Conservation (phyloP, 345 rosid genomes). For the Aquilaria sinensis region DNA sequence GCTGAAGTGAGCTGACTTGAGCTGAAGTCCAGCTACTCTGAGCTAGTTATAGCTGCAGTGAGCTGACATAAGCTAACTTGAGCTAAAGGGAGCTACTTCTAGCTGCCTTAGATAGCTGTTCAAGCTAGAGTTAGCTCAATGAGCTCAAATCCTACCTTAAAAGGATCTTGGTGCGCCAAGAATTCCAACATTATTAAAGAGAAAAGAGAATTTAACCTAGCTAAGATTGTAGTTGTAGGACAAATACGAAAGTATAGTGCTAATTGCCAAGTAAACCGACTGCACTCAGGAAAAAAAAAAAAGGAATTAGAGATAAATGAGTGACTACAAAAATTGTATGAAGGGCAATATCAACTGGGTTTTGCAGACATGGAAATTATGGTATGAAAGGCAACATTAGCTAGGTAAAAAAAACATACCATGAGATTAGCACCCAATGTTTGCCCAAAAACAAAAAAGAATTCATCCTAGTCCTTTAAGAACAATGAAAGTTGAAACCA, state of each 20-base stretch:
- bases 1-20: too few relatives aligned
- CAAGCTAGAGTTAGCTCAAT: too few relatives aligned
- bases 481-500: constrained; percentile 45
- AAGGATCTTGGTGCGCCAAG: too few relatives aligned
- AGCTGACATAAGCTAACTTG: too few relatives aligned
- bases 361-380: too few relatives aligned
- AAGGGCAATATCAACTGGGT: neutral
- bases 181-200: too few relatives aligned
- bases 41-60: too few relatives aligned
- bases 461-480: constrained; percentile 66
- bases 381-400: too few relatives aligned
- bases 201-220: neutral
- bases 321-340: constrained; percentile 45
- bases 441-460: constrained; percentile 62
- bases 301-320: constrained; percentile 44
- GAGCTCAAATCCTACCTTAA: too few relatives aligned
- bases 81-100: too few relatives aligned
- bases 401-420: constrained; percentile 26
- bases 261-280: constrained; percentile 44
- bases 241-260: constrained; percentile 22
- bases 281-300: constrained; percentile 62
- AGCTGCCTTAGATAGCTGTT: too few relatives aligned
- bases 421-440: constrained; percentile 61
- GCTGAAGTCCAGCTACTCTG: too few relatives aligned
- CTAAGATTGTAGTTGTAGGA: neutral